A percentile compares a stretch with the other conserved stretches of the same genome.
These are phyloP conservation scores for Boletellus ananas DNA, from an alignment of 768 basidiomycete genomes.

Conservation along the genomic window DNA sequence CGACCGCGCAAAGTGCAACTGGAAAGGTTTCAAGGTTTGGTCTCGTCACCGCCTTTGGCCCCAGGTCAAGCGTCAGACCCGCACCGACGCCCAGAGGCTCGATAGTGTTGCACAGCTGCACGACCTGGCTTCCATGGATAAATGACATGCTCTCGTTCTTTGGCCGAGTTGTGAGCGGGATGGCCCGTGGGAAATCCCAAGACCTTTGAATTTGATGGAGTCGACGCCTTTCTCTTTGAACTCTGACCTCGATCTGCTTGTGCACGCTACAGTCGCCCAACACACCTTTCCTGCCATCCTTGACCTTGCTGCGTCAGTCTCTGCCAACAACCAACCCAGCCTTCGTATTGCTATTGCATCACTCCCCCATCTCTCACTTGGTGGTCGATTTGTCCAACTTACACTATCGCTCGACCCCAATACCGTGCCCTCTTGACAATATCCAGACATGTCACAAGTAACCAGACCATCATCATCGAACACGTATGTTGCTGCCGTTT, in stretches of 20 bases:
- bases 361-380: constrained; percentile 16
- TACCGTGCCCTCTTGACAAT: constrained; percentile 7
- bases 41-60: no score
- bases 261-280: constrained; percentile 11
- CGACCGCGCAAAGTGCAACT: no score
- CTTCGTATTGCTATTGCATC: constrained; percentile 15
- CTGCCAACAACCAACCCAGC: constrained; percentile 11
- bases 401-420: constrained; percentile 11
- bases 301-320: constrained; percentile 12
- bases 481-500: constrained; percentile 18
- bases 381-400: constrained; percentile 17
- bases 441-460: constrained; percentile 29
- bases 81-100: no score
- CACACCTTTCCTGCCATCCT: constrained; percentile 5
- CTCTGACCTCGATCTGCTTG: constrained; percentile 30
- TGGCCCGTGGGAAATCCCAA: constrained; percentile 23
- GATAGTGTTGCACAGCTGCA: no score
- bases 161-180: not conserved
- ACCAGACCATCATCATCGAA: constrained; percentile 31
- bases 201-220: constrained; percentile 26
- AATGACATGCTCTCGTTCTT: no score
- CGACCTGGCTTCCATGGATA: no score
- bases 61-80: no score
- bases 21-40: no score
- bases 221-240: constrained; percentile 23